Conservation (phyloP, 108 stramenopile genomes). For the Discostella stelligeroides region DNA sequence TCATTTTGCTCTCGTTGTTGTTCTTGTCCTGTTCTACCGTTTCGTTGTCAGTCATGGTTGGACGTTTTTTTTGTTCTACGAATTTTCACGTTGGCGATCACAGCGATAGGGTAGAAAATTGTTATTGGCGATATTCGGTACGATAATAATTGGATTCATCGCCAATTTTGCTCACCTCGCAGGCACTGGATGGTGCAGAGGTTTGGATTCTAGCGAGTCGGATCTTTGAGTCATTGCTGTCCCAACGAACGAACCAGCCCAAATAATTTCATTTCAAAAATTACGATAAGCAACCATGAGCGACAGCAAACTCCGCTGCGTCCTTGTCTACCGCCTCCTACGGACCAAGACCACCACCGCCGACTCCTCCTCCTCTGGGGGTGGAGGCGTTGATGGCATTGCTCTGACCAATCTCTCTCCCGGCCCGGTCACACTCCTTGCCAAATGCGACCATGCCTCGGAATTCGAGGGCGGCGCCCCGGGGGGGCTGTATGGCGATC, state of each 20-base stretch:
- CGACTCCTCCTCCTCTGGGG: constrained; percentile 20
- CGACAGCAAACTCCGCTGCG: constrained; percentile 85
- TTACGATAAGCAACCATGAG: constrained; percentile 64
- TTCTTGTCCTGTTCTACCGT: too few relatives aligned
- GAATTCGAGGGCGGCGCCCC: constrained; percentile 74
- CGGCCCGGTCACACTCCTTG: constrained; percentile 60
- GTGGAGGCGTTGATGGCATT: constrained; percentile 24
- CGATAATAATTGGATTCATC: too few relatives aligned
- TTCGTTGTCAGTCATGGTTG: too few relatives aligned
- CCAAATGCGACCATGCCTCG: constrained; percentile 84
- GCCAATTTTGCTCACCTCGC: too few relatives aligned
- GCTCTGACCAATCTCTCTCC: constrained; percentile 36
- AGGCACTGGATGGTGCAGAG: too few relatives aligned
- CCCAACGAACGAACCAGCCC: neutral
- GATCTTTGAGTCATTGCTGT: too few relatives aligned
- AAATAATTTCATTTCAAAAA: neutral
- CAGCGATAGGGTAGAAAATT: too few relatives aligned
- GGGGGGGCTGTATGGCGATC: constrained; percentile 61
- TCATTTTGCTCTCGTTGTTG: too few relatives aligned
- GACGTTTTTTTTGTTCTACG: too few relatives aligned
- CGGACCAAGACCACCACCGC: constrained; percentile 29
- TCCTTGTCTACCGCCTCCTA: constrained; percentile 79
- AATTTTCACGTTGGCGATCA: too few relatives aligned
- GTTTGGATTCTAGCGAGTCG: too few relatives aligned
- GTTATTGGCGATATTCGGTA: too few relatives aligned